A percentile compares a stretch with the other conserved stretches of the same genome.
Conservation (phyloP, 805 yeast genomes). For the Saturnispora quitensis region DNA sequence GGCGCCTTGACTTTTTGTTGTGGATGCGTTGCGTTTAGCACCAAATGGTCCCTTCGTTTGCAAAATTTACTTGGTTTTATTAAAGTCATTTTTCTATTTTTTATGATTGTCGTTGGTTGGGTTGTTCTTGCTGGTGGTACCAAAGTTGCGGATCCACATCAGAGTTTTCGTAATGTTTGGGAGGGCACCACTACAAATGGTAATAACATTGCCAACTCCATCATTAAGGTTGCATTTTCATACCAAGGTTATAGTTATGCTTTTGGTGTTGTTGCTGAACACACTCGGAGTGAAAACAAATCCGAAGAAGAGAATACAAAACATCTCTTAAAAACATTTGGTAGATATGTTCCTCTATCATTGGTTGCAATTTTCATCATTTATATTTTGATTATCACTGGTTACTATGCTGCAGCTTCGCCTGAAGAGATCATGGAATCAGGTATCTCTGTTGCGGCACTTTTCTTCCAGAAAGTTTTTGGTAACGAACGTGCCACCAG, state of each 20-base stretch:
- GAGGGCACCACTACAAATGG: constrained; percentile 34
- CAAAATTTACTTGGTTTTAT: constrained; percentile 62
- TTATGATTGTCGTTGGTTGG: constrained; percentile 74
- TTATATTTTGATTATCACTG: constrained; percentile 69
- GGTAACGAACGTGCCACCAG: constrained; percentile 47
- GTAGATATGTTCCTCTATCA: constrained; percentile 68
- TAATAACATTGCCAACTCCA: constrained; percentile 34
- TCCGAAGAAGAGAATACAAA: constrained; percentile 41
- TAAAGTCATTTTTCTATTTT: constrained; percentile 60
- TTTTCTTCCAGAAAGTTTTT: constrained; percentile 64
- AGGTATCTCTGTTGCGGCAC: constrained; percentile 67
- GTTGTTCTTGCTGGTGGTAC: constrained; percentile 75
- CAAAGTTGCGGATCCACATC: constrained; percentile 17
- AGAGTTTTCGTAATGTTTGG: constrained; percentile 30
- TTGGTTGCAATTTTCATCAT: constrained; percentile 50
- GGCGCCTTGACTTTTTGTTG: constrained; percentile 68
- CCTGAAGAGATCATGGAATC: constrained; percentile 47
- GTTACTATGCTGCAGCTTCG: constrained; percentile 71
- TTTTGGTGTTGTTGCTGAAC: constrained; percentile 29
- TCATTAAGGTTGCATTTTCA: constrained; percentile 35
- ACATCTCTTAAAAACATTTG: constrained; percentile 40
- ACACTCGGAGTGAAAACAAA: constrained; percentile 32
- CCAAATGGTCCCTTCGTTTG: constrained; percentile 56
- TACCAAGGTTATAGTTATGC: constrained; percentile 35
- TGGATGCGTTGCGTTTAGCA: constrained; percentile 48